Evolutionary conservation across 2,329 filamentous ascomycete genomes (phyloP), one percentile per base, ranked within the genome.

Genomic region (Trichophyton schoenleinii): DNA sequence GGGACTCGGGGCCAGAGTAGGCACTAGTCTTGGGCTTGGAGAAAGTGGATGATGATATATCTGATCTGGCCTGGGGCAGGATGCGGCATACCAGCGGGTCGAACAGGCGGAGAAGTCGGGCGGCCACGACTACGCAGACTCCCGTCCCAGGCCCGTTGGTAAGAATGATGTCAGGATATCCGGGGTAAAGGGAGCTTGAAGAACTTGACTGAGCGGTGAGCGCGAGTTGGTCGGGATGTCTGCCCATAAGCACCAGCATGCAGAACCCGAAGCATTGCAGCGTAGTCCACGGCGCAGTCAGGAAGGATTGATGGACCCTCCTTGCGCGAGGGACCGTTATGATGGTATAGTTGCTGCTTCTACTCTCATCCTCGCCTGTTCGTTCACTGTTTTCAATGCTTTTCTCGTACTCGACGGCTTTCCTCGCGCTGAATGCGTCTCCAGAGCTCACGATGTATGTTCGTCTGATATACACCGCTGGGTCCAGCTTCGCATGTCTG

Each of bases 141-240:
- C 87, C 89, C 0, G 90, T 96, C 0, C 87, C 92, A 0, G 92
- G 92, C 0, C 92, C 92, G 69, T 97, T 96, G 59, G 87, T 90
- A 60, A 95, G 77, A 60, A 97, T 86, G 1, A 92, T 75, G 68
- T 89, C 85, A 0, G 90, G 91, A 63, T 83, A 85, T 59, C 41
- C 7, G n/a, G 41, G 28, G 28, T 5, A 28, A 28, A 3, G 36
- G 41, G 2, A 22, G n/a, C 42, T 18, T 28, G 28, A 28, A 13
- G 34, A 36, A 13, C 36, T 25, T 4, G 70, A 71, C 13, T 69
- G 68, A 13, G 61, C 62, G 3, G 59, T 71, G 42, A 57, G 63
- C 2, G 59, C 71, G 42, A 57, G 63, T 62, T 76, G 72, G 48
- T 72, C 71, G 1, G 68, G 67, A 64, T 75, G 71, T 46, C 60